phyloP scores from a whole-genome alignment of 257 asterid species.

The Capsicum rhomboideum region DNA sequence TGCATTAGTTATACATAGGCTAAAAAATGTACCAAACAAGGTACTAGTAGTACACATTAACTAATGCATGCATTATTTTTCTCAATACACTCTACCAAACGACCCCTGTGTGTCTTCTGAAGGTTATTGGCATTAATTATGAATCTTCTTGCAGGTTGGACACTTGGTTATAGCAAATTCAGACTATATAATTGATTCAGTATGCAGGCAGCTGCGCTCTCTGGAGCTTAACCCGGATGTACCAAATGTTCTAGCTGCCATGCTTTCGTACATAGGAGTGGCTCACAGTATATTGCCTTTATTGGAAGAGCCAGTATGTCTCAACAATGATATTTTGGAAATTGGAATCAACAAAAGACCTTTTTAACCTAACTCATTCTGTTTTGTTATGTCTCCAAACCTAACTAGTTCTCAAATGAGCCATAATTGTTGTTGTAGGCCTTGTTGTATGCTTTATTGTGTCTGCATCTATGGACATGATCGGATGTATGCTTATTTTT shows the following conservation, averaged over 20 bases:
- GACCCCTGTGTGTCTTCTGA: slow-evolving; percentile 9
- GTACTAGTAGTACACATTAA: too few species aligned
- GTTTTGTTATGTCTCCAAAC: neutral
- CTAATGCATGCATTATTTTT: too few species aligned
- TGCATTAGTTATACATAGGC: too few species aligned
- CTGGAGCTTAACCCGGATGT: slow-evolving; percentile 88
- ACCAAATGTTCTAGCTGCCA: slow-evolving; percentile 85
- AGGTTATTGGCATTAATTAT: slow-evolving; percentile 1
- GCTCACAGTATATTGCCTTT: slow-evolving; percentile 86
- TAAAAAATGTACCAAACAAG: too few species aligned
- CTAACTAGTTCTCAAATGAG: neutral
- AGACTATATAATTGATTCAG: slow-evolving; percentile 84
- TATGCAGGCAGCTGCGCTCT: slow-evolving; percentile 87
- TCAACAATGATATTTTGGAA: neutral
- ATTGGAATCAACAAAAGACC: slow-evolving; percentile 1
- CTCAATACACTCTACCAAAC: too few species aligned
- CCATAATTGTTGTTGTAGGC: neutral
- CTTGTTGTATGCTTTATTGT: neutral
- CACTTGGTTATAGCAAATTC: slow-evolving; percentile 84
- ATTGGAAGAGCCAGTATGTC: slow-evolving; percentile 91
- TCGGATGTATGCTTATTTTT: neutral
- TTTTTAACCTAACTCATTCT: neutral
- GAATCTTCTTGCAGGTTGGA: slow-evolving; percentile 68
- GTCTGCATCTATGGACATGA: neutral
- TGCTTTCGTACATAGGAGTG: slow-evolving; percentile 83